Percentiles rank a stretch among this genome's conserved stretches.
These are phyloP conservation scores for Dinochytrium kinnereticum DNA, from an alignment of 371 early-diverging fungal genomes.

Conservation along the genomic window DNA sequence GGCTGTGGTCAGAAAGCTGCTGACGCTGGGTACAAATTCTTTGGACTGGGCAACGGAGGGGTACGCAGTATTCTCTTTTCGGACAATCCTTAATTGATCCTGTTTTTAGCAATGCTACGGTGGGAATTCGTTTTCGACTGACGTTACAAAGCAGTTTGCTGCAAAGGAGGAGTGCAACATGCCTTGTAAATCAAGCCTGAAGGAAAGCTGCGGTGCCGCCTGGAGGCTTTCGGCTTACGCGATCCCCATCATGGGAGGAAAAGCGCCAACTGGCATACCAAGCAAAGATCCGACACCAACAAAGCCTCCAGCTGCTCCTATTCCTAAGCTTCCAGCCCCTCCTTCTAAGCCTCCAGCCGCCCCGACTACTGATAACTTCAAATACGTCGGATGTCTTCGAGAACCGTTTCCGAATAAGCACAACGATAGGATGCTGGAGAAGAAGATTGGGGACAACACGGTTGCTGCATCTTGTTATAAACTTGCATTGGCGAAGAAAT, in stretches of 20 bases:
- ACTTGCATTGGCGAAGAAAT: neutral
- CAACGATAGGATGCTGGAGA: too few species aligned
- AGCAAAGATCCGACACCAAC: neutral
- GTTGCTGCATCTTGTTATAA: too few species aligned
- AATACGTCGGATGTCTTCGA: too few species aligned
- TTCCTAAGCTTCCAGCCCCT: too few species aligned
- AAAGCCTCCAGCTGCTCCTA: too few species aligned
- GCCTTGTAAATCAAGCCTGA: neutral
- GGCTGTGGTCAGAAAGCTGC: neutral
- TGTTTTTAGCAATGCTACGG: slow-evolving; percentile 1
- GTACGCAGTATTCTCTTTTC: too few species aligned
- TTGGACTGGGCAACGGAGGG: neutral
- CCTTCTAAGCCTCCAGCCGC: too few species aligned
- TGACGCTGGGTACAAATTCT: neutral
- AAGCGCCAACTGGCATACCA: neutral
- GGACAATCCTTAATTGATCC: too few species aligned
- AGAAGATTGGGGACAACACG: too few species aligned
- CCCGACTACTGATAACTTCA: too few species aligned
- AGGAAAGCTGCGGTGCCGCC: slow-evolving; percentile 1
- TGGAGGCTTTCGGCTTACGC: slow-evolving; percentile 8
- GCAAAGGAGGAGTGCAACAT: neutral
- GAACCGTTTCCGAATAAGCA: too few species aligned
- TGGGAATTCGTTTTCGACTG: neutral
- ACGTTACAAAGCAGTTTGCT: neutral
- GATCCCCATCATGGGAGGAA: neutral